Evolutionary conservation across 768 basidiomycete genomes (phyloP), one percentile per base, ranked within the genome.

Genomic region (Panellus pusillus): DNA sequence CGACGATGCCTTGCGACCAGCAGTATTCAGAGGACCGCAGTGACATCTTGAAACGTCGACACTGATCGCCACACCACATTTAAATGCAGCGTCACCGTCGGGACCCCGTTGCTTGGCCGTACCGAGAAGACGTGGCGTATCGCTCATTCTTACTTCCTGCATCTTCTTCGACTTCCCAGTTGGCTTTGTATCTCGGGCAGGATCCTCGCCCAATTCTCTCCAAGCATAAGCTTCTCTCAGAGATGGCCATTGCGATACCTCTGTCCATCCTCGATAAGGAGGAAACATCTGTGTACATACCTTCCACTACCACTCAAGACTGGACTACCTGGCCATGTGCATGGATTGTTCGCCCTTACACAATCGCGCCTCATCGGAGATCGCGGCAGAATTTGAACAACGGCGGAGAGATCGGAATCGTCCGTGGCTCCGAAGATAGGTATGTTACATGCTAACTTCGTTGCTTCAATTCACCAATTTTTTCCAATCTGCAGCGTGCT

Each of bases 231-330:
- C 67, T 82, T 0, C 60, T 64, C 6, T 71, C 77, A 0, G 54
- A 70, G 19, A 58, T 79, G 24, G 70, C 72, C 0, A 65, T 77
- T 1, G 76, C 77, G 1, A 55, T 70, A 8, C 70, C 70, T 4
- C 40, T 70, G 19, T 62, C 70, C 2, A 57, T 60, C 18, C 41
- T 54, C 0, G 6, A 46, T 4, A 17, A 42, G 13, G 29, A 52
- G 9, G 40, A 47, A 2, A 54, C 39, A 1, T 47, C 54, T 82
- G 12, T 82, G n/a, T 61, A 79, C 79, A 0, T 77, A 69, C 40
- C 72, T 81, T 6, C 79, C 79, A 0, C 64, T 82, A 0, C 80
- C 81, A 0, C 63, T 81, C 19, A 54, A 58, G 1, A 80, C 80
- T 0, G 68, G 70, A 6, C 79, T 79, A 47, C 73, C 74, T 0